Evolutionary conservation across 306 rosid species (phyloP).

Genomic region (Phaseolus lunatus): DNA sequence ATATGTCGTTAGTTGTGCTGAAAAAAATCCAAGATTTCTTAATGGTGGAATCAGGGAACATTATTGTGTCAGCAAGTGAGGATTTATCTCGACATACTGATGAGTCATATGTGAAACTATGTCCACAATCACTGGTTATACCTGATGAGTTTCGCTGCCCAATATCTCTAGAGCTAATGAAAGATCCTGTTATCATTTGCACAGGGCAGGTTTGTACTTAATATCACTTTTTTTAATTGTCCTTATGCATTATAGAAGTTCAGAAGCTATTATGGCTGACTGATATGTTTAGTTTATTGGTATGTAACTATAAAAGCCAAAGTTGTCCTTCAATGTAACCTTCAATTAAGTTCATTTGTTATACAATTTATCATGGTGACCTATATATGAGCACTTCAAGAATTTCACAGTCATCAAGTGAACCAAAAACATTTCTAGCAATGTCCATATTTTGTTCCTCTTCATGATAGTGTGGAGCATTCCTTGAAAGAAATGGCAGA

Average conservation of each 20-base stretch:
- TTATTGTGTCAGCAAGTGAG: constrained; percentile 43
- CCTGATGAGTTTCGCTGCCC: constrained; percentile 95
- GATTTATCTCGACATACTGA: constrained; percentile 48
- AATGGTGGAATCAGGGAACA: constrained; percentile 58
- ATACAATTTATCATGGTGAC: background rate
- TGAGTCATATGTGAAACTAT: constrained; percentile 43
- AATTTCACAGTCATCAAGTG: too few relatives aligned
- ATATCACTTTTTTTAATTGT: background rate
- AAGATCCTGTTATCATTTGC: constrained; percentile 87
- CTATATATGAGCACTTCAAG: background rate
- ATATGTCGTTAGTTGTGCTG: constrained; percentile 60
- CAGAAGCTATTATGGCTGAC: background rate
- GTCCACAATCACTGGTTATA: constrained; percentile 56
- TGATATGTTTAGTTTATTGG: constrained; percentile 18
- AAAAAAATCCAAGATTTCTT: constrained; percentile 72
- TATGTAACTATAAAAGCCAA: background rate
- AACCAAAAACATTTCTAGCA: too few relatives aligned
- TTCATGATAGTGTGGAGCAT: too few relatives aligned
- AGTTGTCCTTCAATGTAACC: constrained; percentile 2
- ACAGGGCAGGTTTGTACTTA: constrained; percentile 82
- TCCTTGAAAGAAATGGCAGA: too few relatives aligned
- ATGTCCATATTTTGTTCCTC: too few relatives aligned
- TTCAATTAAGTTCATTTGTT: background rate
- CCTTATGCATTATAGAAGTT: background rate
- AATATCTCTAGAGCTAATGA: constrained; percentile 91